phyloP scores from a whole-genome alignment of 768 basidiomycete genomes.

The Tricholoma saponaceum region DNA sequence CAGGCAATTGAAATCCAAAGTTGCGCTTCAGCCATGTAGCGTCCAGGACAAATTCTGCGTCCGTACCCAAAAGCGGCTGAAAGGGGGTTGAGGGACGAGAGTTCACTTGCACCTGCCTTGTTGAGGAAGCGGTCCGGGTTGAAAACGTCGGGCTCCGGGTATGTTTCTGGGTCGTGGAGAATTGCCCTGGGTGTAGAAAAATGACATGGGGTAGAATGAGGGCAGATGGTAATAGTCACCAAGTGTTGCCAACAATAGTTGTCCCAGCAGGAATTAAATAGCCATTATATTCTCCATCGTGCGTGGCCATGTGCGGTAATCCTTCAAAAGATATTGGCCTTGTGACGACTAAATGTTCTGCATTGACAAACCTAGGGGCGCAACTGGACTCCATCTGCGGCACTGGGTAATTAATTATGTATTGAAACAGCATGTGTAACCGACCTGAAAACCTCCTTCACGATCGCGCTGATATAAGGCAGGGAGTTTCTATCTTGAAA shows the following conservation, averaged over 20 bases:
- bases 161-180: constrained; percentile 42
- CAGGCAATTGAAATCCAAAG: constrained; percentile 44
- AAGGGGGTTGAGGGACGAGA: constrained; percentile 30
- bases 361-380: constrained; percentile 21
- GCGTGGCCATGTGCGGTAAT: constrained; percentile 33
- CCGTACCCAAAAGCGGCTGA: constrained; percentile 40
- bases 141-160: constrained; percentile 43
- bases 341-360: neutral
- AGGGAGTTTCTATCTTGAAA: constrained; percentile 25
- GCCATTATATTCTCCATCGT: constrained; percentile 40
- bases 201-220: neutral
- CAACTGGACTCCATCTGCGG: constrained; percentile 28
- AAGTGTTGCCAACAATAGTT: constrained; percentile 38
- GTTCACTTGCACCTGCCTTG: constrained; percentile 19
- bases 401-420: neutral
- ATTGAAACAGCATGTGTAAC: neutral
- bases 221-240: constrained; percentile 18
- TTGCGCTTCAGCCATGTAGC: constrained; percentile 39
- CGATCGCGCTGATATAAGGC: constrained; percentile 40
- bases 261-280: constrained; percentile 43
- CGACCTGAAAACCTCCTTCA: constrained; percentile 34
- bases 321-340: constrained; percentile 12
- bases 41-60: constrained; percentile 45
- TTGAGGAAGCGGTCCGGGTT: constrained; percentile 45
- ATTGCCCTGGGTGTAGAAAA: constrained; percentile 35